Evolutionary conservation across 2,329 filamentous ascomycete genomes (phyloP).

Genomic region (Apiospora kogelbergensis): DNA sequence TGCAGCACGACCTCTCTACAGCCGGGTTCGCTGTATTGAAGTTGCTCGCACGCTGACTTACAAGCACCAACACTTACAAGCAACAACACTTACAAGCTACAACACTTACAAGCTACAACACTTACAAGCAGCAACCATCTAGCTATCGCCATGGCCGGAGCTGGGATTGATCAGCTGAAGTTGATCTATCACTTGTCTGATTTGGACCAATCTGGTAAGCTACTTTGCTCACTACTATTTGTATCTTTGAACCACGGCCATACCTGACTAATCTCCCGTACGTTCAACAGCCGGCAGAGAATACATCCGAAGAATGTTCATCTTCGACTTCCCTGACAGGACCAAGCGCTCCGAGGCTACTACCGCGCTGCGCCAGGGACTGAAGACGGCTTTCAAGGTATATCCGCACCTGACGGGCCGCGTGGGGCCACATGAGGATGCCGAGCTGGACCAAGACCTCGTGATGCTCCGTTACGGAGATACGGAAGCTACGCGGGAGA

Average conservation of each 20-base stretch:
- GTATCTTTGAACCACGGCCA: not conserved
- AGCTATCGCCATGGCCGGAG: not conserved
- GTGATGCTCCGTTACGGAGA: constrained; percentile 16
- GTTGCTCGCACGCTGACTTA: not conserved
- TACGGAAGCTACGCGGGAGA: not conserved
- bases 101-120: not conserved
- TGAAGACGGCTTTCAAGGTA: constrained; percentile 9
- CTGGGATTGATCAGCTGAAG: not conserved
- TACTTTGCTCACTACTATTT: not conserved
- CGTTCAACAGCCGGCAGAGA: constrained; percentile 5
- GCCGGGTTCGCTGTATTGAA: not conserved
- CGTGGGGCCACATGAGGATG: constrained; percentile 7
- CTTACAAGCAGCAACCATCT: not conserved
- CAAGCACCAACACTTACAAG: not conserved
- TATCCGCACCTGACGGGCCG: constrained; percentile 18
- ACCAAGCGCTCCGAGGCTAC: not conserved
- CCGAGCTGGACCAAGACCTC: not conserved
- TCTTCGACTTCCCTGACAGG: constrained; percentile 18
- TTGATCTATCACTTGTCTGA: not conserved
- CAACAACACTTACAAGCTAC: not conserved
- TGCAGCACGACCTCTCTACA: not conserved
- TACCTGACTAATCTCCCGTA: too few relatives aligned
- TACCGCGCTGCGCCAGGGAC: constrained; percentile 4
- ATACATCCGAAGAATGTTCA: constrained; percentile 18
- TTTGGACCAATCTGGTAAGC: constrained; percentile 8